Base-by-base conservation (phyloP, 164 flowering plant genomes). In the Vitis rupestris region DNA sequence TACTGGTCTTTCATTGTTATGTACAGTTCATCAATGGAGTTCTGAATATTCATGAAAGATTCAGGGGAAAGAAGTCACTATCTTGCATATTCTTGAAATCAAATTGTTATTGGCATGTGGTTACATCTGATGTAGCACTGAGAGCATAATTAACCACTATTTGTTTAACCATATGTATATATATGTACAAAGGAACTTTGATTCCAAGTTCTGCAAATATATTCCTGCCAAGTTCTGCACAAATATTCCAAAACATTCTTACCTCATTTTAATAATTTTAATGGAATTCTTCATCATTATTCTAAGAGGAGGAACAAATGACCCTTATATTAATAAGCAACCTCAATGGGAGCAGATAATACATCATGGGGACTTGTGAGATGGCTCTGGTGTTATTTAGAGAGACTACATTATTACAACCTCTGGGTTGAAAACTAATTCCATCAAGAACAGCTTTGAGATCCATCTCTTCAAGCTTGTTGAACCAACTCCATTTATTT, bases 381-480 rank as follows among this genome's bases (percentile, higher is more conserved):
- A 54, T 65, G 63, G 69, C 49, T 27, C 63, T 71, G 63, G 55
- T 47, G 62, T 52, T 51, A 52, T 56, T 44, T 64, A 49, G 12
- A 6, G 10, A 23, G 27, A 37, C 44, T 59, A 63, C 19, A 37
- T 63, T 50, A 64, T 64, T 64, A 71, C 74, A 64, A 58, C 15
- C 55, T 64, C 67, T 31, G 19, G n/a, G 48, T 56, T 63, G 62
- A n/a, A 59, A 15, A 37, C 44, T 37, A 47, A 30, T 61, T 62
- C 70, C 57, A 51, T 55, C 63, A 49, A 73, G 52, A 72, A 59
- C 70, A 66, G 50, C 55, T 19, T 12, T 13, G 23, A 27, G 7
- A 8, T 19, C 50, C 55, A 44, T 44, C 64, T 65, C 70, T 67
- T 17, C 57, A 65, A 17, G 50, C 47, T 68, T 48, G 29, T 19